These are phyloP conservation scores for Asterophora parasitica DNA, from an alignment of 768 basidiomycete genomes.

Conservation along the genomic window DNA sequence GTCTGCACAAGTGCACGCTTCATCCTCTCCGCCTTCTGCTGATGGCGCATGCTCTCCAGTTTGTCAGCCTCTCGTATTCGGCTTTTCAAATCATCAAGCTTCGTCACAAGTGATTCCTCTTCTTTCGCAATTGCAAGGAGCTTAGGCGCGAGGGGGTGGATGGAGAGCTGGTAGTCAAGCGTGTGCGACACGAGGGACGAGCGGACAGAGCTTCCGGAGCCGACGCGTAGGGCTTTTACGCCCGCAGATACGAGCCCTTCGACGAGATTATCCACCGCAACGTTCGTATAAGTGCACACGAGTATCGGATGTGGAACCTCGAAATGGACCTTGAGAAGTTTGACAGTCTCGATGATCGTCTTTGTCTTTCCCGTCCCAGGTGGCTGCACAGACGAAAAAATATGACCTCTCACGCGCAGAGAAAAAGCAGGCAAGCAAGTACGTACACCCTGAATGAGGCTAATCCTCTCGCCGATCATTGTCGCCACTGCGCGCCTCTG, in stretches of 20 bases:
- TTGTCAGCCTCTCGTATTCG: slow-evolving; percentile 15
- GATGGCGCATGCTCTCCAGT: slow-evolving; percentile 15
- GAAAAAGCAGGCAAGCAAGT: background rate
- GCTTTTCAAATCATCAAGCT: slow-evolving; percentile 20
- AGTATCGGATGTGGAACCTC: slow-evolving; percentile 79
- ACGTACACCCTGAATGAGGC: slow-evolving; percentile 84
- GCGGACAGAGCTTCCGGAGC: slow-evolving; percentile 56
- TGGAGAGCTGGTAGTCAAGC: slow-evolving; percentile 57
- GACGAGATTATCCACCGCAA: slow-evolving; percentile 87
- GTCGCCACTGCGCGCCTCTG: slow-evolving; percentile 79
- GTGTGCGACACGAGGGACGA: slow-evolving; percentile 51
- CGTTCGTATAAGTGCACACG: slow-evolving; percentile 93
- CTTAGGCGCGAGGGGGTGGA: slow-evolving; percentile 50
- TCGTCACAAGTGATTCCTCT: slow-evolving; percentile 26
- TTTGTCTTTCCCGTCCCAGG: slow-evolving; percentile 93
- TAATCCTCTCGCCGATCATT: slow-evolving; percentile 77
- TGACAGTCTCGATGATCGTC: slow-evolving; percentile 83
- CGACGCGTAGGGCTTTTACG: slow-evolving; percentile 74
- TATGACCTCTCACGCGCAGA: background rate
- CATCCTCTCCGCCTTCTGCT: slow-evolving; percentile 29
- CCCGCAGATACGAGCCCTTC: slow-evolving; percentile 60
- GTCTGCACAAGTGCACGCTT: slow-evolving; percentile 22
- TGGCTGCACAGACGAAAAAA: slow-evolving; percentile 42
- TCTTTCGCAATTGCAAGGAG: slow-evolving; percentile 38
- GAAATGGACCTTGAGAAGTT: slow-evolving; percentile 77